These are phyloP conservation scores for Penicillium sp. DNA, from an alignment of 2,329 filamentous ascomycete species.

Conservation along the genomic window DNA sequence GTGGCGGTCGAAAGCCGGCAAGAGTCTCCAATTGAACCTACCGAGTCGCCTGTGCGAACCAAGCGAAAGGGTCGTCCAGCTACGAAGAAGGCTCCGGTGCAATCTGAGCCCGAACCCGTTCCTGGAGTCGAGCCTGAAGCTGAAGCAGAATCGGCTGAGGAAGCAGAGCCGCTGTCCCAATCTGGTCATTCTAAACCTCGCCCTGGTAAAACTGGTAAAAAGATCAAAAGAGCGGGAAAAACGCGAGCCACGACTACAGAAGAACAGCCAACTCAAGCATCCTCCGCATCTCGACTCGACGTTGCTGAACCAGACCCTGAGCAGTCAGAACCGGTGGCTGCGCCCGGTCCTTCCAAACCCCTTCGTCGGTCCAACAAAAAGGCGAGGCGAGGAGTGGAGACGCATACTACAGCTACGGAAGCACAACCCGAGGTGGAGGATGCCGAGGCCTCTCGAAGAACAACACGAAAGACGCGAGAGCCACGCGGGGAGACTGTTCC, in stretches of 20 bases:
- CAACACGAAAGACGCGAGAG: conserved; percentile 23
- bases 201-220: conserved; percentile 7
- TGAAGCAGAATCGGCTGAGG: conserved; percentile 1
- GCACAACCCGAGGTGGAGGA: conserved; percentile 6
- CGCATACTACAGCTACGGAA: background rate
- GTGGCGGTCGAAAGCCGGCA: background rate
- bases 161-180: conserved; percentile 7
- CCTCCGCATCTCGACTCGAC: too few relatives aligned
- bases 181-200: conserved; percentile 3
- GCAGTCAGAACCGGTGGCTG: conserved; percentile 7
- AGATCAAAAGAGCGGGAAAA: too few relatives aligned
- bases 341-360: conserved; percentile 4
- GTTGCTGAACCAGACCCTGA: background rate
- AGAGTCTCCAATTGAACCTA: too few relatives aligned
- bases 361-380: conserved; percentile 9
- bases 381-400: background rate
- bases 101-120: conserved; percentile 8
- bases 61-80: conserved; percentile 7
- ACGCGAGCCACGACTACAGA: too few relatives aligned
- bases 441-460: conserved; percentile 4
- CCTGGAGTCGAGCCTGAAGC: conserved; percentile 1
- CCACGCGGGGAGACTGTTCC: conserved; percentile 37
- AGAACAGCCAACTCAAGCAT: too few relatives aligned
- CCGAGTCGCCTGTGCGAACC: too few relatives aligned
- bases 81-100: conserved; percentile 7